Conservation (phyloP, 495 filamentous ascomycete genomes). For the Annulohypoxylon stygium region DNA sequence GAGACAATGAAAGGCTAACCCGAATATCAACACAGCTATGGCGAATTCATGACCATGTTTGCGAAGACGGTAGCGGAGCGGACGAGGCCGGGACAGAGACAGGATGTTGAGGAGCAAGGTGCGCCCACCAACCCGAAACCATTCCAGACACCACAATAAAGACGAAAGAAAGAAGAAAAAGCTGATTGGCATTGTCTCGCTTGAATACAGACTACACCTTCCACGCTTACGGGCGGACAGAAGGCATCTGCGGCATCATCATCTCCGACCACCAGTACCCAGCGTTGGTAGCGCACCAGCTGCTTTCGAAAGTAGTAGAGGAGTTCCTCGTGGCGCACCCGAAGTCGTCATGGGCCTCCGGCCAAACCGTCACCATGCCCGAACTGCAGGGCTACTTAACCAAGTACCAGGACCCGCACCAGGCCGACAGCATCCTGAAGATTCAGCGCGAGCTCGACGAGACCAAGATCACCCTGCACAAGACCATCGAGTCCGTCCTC, state of each 20-base stretch:
- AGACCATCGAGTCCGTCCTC: conserved; percentile 92
- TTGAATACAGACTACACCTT: conserved; percentile 75
- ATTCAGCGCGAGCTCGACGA: conserved; percentile 98
- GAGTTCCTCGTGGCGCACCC: conserved; percentile 90
- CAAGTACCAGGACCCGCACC: conserved; percentile 89
- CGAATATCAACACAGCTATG: conserved; percentile 56
- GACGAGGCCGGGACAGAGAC: conserved; percentile 86
- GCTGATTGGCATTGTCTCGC: not conserved
- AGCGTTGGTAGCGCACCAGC: conserved; percentile 88
- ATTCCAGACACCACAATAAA: not conserved
- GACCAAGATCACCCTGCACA: conserved; percentile 97
- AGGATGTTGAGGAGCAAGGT: conserved; percentile 92
- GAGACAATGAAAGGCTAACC: conserved; percentile 25
- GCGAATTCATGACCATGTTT: conserved; percentile 78
- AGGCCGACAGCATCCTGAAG: conserved; percentile 92
- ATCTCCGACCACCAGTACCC: conserved; percentile 94
- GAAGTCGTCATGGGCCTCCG: conserved; percentile 71
- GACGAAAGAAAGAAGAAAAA: not conserved
- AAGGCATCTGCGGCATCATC: conserved; percentile 89
- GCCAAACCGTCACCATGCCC: conserved; percentile 69
- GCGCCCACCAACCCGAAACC: conserved; percentile 35
- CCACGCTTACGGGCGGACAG: conserved; percentile 89
- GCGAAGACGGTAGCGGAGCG: conserved; percentile 81
- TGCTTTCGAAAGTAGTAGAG: conserved; percentile 91
- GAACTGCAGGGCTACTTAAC: conserved; percentile 84